Percentiles rank a stretch among this genome's conserved stretches.
phyloP scores from a whole-genome alignment of 768 basidiomycete genomes.

The Kondoa malvinella region DNA sequence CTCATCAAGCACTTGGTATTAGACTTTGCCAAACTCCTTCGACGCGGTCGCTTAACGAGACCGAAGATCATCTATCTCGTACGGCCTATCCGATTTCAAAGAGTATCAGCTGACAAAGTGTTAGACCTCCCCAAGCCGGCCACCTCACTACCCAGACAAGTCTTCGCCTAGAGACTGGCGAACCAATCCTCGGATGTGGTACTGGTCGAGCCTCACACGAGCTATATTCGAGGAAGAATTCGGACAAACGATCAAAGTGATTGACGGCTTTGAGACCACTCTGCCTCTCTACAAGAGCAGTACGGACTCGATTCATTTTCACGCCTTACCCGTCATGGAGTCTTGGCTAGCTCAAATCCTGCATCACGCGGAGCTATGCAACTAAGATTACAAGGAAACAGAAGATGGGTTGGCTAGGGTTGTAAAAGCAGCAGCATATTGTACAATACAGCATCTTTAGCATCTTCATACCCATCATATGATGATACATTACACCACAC shows the following conservation, averaged over 20 bases:
- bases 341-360: not conserved
- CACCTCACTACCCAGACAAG: not conserved
- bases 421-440: not conserved
- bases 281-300: not conserved
- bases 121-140: not conserved
- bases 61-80: not conserved
- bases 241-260: not conserved
- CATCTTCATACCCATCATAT: no score
- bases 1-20: not conserved
- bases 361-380: not conserved
- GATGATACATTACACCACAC: no score
- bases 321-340: not conserved
- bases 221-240: not conserved
- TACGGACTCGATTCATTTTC: not conserved
- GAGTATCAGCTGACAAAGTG: not conserved
- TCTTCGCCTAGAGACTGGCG: not conserved
- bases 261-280: not conserved
- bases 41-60: not conserved
- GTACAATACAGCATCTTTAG: no score
- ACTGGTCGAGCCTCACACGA: not conserved
- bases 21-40: not conserved
- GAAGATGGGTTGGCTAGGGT: not conserved
- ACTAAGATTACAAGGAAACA: not conserved
- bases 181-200: not conserved
- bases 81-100: not conserved